Conservation (phyloP, 2,329 filamentous ascomycete genomes). For the Geosmithia morbida region DNA sequence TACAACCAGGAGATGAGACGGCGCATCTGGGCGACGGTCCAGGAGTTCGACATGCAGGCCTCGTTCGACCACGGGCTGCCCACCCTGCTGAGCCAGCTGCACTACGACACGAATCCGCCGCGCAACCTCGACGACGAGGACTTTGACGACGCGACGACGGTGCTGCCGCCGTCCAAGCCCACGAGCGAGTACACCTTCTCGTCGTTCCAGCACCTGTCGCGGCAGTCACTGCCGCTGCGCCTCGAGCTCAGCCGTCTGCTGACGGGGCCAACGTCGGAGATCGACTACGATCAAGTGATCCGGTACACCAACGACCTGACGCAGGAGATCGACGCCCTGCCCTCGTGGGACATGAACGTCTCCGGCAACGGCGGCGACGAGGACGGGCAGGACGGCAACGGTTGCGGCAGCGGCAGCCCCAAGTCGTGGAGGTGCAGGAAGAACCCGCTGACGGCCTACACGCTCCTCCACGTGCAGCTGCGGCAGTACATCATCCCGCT, state of each 20-base stretch:
- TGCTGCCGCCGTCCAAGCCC: conserved; percentile 35
- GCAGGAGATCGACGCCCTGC: conserved; percentile 44
- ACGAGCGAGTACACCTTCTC: conserved; percentile 40
- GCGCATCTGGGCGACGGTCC: conserved; percentile 45
- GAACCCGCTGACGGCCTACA: conserved; percentile 43
- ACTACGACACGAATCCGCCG: conserved; percentile 39
- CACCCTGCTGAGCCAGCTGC: conserved; percentile 39
- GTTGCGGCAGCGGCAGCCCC: no score
- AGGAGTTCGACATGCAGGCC: conserved; percentile 47
- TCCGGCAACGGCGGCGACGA: conserved; percentile 4
- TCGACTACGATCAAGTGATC: conserved; percentile 48
- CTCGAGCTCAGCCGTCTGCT: conserved; percentile 42
- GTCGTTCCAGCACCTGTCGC: conserved; percentile 42
- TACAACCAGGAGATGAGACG: conserved; percentile 49
- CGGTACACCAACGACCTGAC: conserved; percentile 46
- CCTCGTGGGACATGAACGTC: conserved; percentile 33
- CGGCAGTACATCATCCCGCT: conserved; percentile 47
- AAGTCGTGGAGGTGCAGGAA: conserved; percentile 23
- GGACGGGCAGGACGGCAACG: neutral
- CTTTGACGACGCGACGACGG: conserved; percentile 36
- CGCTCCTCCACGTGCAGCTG: conserved; percentile 44
- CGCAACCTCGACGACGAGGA: conserved; percentile 43
- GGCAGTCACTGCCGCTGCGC: conserved; percentile 39
- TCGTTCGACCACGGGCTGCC: conserved; percentile 47
- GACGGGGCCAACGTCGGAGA: conserved; percentile 36